phyloP scores from a whole-genome alignment of 2,329 filamentous ascomycete species.

The Penicillium sp. region DNA sequence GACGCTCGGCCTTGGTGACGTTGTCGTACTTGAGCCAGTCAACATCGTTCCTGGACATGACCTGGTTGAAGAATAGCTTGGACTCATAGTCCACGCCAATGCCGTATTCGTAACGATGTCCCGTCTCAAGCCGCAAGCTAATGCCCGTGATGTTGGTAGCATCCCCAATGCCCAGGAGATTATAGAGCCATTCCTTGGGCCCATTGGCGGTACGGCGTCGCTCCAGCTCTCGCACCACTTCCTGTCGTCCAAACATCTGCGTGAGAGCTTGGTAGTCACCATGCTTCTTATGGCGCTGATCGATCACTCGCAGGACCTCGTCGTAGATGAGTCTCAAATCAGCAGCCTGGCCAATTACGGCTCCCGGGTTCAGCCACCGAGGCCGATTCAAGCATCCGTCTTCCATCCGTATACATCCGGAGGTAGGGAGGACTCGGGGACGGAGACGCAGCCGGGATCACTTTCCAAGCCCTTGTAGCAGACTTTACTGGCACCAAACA shows the following conservation, averaged over 20 bases:
- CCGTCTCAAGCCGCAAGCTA: constrained; percentile 31
- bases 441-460: constrained; percentile 50
- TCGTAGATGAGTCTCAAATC: constrained; percentile 47
- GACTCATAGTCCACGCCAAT: constrained; percentile 52
- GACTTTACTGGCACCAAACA: constrained; percentile 53
- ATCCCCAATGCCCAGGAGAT: constrained; percentile 35
- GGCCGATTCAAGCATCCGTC: constrained; percentile 44
- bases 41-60: constrained; percentile 37
- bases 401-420: constrained; percentile 46
- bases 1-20: constrained; percentile 31
- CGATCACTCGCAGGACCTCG: constrained; percentile 39
- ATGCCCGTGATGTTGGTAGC: constrained; percentile 35
- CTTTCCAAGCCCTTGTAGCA: constrained; percentile 44
- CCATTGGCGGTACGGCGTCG: constrained; percentile 31
- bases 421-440: constrained; percentile 50
- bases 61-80: constrained; percentile 46
- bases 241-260: constrained; percentile 51
- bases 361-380: constrained; percentile 47
- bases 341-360: constrained; percentile 48
- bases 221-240: constrained; percentile 46
- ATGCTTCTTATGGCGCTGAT: constrained; percentile 28
- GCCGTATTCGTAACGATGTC: constrained; percentile 46
- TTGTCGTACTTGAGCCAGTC: constrained; percentile 42
- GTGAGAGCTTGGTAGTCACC: constrained; percentile 48
- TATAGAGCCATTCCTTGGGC: constrained; percentile 38